These are phyloP conservation scores for Phytopythium montanum DNA, from an alignment of 352 stramenopile genomes.

Conservation along the genomic window DNA sequence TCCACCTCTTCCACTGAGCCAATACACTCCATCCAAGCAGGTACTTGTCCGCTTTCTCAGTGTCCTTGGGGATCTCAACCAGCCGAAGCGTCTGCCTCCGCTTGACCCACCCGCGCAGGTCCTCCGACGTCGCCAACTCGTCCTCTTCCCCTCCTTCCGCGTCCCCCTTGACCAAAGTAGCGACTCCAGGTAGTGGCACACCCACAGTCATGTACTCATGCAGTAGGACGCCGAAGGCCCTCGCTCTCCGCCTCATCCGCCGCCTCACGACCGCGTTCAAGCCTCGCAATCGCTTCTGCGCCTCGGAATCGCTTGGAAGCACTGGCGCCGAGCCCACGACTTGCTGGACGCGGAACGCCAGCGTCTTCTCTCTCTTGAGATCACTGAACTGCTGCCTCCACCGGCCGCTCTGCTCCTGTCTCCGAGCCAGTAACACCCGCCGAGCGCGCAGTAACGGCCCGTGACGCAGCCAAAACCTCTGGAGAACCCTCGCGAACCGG, in stretches of 20 bases:
- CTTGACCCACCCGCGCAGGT: conserved; percentile 49
- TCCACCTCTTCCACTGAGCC: conserved; percentile 18
- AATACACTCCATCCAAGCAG: conserved; percentile 30
- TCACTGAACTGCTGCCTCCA: conserved; percentile 48
- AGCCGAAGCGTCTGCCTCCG: conserved; percentile 44
- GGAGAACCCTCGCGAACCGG: conserved; percentile 31
- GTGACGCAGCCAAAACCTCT: conserved; percentile 45
- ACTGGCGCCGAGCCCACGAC: conserved; percentile 33
- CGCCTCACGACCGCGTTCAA: conserved; percentile 47
- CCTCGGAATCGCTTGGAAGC: conserved; percentile 37
- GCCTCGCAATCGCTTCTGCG: conserved; percentile 33
- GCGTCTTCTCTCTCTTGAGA: conserved; percentile 18
- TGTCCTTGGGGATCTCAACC: conserved; percentile 12
- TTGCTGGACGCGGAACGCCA: conserved; percentile 35
- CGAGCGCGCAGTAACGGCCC: conserved; percentile 31
- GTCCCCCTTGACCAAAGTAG: conserved; percentile 12
- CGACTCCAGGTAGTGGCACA: conserved; percentile 50
- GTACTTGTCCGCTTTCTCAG: not conserved
- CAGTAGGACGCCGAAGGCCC: conserved; percentile 51
- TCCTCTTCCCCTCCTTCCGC: conserved; percentile 15
- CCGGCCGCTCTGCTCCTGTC: conserved; percentile 21
- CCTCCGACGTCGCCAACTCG: conserved; percentile 39
- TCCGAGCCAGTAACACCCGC: conserved; percentile 14
- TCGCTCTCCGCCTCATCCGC: conserved; percentile 40
- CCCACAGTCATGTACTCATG: conserved; percentile 62